phyloP scores from a whole-genome alignment of 2,329 filamentous ascomycete species.

The Septoria petroselini region DNA sequence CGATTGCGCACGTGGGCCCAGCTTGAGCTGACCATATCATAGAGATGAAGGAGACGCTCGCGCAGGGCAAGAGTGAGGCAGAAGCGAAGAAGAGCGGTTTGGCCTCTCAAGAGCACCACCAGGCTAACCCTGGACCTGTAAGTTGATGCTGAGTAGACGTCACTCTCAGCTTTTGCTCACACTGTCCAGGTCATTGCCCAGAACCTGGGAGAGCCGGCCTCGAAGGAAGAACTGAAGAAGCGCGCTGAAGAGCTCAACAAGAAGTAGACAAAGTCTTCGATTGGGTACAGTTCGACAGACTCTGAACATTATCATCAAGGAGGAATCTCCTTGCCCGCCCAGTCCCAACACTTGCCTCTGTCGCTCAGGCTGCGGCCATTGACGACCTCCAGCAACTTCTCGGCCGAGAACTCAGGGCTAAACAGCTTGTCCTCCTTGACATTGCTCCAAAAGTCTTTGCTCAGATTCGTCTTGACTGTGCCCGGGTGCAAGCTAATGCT shows the following conservation, averaged over 20 bases:
- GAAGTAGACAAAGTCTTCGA: constrained; percentile 26
- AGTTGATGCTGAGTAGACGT: neutral
- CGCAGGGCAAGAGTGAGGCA: constrained; percentile 21
- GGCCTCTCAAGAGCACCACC: constrained; percentile 41
- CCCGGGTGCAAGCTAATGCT: constrained; percentile 73
- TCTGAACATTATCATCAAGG: constrained; percentile 43
- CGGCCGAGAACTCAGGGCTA: constrained; percentile 62
- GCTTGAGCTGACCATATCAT: neutral
- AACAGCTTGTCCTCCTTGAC: constrained; percentile 64
- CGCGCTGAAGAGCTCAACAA: constrained; percentile 52
- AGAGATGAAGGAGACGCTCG: constrained; percentile 26
- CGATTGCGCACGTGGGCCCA: neutral
- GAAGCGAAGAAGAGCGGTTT: constrained; percentile 25
- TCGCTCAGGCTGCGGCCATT: constrained; percentile 47
- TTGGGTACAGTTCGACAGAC: neutral
- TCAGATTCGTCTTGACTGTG: constrained; percentile 73
- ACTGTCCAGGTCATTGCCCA: constrained; percentile 37
- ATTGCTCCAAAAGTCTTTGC: constrained; percentile 66
- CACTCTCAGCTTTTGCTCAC: no score
- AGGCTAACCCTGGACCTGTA: constrained; percentile 46
- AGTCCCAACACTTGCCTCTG: constrained; percentile 66
- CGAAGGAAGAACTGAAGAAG: constrained; percentile 51
- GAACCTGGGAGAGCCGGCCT: constrained; percentile 45
- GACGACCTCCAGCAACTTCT: constrained; percentile 61
- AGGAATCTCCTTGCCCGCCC: constrained; percentile 62